These are phyloP conservation scores for Fusarium nurragi DNA, from an alignment of 2,329 filamentous ascomycete species.

Conservation along the genomic window DNA sequence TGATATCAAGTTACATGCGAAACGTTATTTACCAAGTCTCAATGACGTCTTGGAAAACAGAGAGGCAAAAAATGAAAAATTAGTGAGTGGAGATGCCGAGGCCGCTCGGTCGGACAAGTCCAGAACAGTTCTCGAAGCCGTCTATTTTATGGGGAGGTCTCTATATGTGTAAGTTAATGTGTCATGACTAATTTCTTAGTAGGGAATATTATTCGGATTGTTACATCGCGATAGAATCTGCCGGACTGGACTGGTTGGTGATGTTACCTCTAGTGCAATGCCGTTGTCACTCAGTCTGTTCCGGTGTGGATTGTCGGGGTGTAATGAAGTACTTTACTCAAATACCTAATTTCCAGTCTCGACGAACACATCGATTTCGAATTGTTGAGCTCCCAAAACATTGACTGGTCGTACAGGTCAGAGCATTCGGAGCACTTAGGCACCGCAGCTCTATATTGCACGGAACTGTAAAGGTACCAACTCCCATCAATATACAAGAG, in stretches of 20 bases:
- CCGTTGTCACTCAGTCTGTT: not conserved
- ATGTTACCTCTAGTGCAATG: not conserved
- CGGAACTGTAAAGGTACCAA: slow-evolving; percentile 14
- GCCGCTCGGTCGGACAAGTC: not conserved
- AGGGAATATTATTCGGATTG: not conserved
- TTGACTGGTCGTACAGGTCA: slow-evolving; percentile 51
- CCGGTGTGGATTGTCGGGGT: not conserved
- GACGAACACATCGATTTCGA: slow-evolving; percentile 51
- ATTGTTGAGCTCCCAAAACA: slow-evolving; percentile 53
- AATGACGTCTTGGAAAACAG: slow-evolving; percentile 26
- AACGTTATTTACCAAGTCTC: not conserved
- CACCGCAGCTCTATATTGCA: slow-evolving; percentile 52
- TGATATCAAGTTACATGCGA: not conserved
- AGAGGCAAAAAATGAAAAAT: not conserved
- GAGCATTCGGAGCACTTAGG: not conserved
- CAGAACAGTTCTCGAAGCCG: not conserved
- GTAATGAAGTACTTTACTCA: not conserved
- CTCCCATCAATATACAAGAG: not conserved
- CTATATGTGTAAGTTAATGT: not conserved
- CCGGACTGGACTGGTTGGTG: not conserved
- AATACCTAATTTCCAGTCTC: not conserved
- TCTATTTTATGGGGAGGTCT: not conserved
- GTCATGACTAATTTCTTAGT: not conserved
- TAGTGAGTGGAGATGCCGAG: slow-evolving; percentile 22
- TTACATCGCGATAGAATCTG: not conserved